Conservation (phyloP, 2,329 filamentous ascomycete species). For the Saccharata proteae region DNA sequence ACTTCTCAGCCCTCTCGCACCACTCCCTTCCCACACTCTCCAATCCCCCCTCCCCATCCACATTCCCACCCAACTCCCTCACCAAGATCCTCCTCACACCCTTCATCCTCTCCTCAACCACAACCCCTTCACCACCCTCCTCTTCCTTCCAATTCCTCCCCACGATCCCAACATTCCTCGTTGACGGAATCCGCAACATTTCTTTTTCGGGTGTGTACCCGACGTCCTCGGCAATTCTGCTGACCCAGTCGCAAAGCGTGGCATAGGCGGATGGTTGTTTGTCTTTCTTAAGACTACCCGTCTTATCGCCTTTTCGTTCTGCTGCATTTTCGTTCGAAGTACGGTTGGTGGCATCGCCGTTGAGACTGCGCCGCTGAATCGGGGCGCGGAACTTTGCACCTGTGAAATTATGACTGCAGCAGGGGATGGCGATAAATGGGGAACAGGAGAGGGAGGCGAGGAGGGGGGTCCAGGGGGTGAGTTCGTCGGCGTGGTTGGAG, state of each 20-base stretch:
- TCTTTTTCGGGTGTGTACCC: slow-evolving; percentile 72
- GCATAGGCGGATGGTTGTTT: slow-evolving; percentile 61
- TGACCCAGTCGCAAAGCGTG: slow-evolving; percentile 68
- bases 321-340: background rate
- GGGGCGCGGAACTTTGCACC: slow-evolving; percentile 61
- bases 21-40: slow-evolving; percentile 35
- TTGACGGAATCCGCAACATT: slow-evolving; percentile 82
- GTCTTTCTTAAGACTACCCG: slow-evolving; percentile 20
- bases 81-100: slow-evolving; percentile 52
- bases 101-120: slow-evolving; percentile 41
- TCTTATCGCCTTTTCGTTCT: slow-evolving; percentile 16
- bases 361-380: slow-evolving; percentile 8
- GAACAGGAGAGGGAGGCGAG: slow-evolving; percentile 63
- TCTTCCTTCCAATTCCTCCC: slow-evolving; percentile 41
- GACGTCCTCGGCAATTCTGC: slow-evolving; percentile 55
- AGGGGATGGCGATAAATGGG: slow-evolving; percentile 87
- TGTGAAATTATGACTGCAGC: slow-evolving; percentile 79
- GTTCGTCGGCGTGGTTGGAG: slow-evolving; percentile 92
- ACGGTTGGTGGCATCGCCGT: background rate
- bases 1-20: slow-evolving; percentile 37
- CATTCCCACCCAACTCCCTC: slow-evolving; percentile 26
- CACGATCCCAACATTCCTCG: slow-evolving; percentile 71
- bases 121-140: slow-evolving; percentile 39
- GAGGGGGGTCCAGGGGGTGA: slow-evolving; percentile 91
- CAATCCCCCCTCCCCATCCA: slow-evolving; percentile 27